A percentile compares a stretch with the other conserved stretches of the same genome.
phyloP scores from a whole-genome alignment of 176 grass and related monocot genomes.

The Panicum miliaceum region DNA sequence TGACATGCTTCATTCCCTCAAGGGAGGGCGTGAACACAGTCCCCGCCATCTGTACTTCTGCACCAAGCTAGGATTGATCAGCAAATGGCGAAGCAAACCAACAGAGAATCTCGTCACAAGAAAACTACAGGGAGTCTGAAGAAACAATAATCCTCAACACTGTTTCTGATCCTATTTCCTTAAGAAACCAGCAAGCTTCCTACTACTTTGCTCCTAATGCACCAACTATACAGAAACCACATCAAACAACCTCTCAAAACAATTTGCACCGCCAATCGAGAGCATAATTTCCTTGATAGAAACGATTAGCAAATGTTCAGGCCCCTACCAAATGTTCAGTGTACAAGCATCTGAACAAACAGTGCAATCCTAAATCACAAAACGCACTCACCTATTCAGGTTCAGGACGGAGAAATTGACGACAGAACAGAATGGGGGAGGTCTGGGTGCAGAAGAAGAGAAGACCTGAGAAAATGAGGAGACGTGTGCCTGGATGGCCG shows the following conservation, averaged over 20 bases:
- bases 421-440: not conserved
- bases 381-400: not conserved
- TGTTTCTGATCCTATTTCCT: not conserved
- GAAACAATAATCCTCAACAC: not conserved
- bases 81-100: not conserved
- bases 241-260: not conserved
- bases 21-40: conserved; percentile 79
- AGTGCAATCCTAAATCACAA: not conserved
- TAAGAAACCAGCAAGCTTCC: not conserved
- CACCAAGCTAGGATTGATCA: not conserved
- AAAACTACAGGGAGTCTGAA: not conserved
- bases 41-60: conserved; percentile 52
- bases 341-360: not conserved
- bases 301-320: not conserved
- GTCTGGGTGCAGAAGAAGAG: not conserved
- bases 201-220: conserved; percentile 23
- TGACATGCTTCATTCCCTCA: conserved; percentile 77
- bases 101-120: not conserved
- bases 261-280: not conserved
- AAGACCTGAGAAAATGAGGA: not conserved
- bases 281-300: not conserved
- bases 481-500: not conserved
- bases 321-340: not conserved
- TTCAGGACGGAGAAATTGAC: not conserved
- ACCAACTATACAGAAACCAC: conserved; percentile 2